phyloP scores from a whole-genome alignment of 148 eudicot species.

The Diospyros lotus region DNA sequence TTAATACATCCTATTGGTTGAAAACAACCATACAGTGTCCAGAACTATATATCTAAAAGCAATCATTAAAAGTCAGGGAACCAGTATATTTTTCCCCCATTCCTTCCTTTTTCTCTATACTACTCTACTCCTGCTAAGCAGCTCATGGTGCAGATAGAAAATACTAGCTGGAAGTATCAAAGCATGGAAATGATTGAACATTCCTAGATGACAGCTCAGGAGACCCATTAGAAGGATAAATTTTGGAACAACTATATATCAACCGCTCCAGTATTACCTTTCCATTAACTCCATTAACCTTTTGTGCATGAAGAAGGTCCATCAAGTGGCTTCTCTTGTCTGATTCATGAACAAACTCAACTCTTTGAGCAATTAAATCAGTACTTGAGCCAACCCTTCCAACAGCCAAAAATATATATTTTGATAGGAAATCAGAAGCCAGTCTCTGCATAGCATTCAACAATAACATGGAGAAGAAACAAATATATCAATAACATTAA shows the following conservation, averaged over 20 bases:
- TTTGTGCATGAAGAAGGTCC: constrained; percentile 84
- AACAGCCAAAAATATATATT: constrained; percentile 74
- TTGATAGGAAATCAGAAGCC: constrained; percentile 72
- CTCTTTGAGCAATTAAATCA: constrained; percentile 71
- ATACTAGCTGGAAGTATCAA: not conserved
- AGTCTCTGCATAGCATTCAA: constrained; percentile 56
- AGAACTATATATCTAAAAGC: not conserved
- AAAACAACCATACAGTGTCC: not conserved
- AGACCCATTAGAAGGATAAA: not conserved
- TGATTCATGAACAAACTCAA: constrained; percentile 66
- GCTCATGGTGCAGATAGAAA: not conserved
- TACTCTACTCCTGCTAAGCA: not conserved
- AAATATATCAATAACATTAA: constrained; percentile 6
- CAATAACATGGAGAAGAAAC: not conserved
- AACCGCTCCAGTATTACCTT: constrained; percentile 36
- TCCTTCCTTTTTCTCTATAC: not conserved
- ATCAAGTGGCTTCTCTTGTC: constrained; percentile 81
- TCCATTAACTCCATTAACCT: constrained; percentile 48
- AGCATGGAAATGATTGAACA: not conserved
- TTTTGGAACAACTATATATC: not conserved
- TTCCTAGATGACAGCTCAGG: not conserved
- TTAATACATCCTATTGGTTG: not conserved
- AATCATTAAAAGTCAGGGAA: not conserved
- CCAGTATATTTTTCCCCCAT: not conserved
- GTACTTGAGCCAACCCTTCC: constrained; percentile 88